Base-by-base conservation (phyloP, 2,329 filamentous ascomycete species). In the Penicillium brasilianum region DNA sequence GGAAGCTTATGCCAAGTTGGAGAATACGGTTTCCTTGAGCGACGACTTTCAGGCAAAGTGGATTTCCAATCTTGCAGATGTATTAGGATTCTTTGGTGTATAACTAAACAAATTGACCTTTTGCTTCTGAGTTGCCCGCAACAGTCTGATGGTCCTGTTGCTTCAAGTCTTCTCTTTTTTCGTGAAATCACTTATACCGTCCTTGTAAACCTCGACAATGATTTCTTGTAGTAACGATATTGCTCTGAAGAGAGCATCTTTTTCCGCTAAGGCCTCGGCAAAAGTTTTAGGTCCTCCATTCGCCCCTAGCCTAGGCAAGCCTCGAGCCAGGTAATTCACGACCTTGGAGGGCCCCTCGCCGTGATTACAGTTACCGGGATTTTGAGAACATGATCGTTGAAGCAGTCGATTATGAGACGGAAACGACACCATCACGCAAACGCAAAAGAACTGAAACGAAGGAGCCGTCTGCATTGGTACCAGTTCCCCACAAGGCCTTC, bases 21-120 rank as follows among this genome's bases (percentile, higher is more conserved):
- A 64, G 30, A 50, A 43, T 9, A 2, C 13, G 7, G 39, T 65
- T 20, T 54, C 25, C 2, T 36, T 60, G 3, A 51, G 46, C 2
- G 55, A 65, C 25, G n/a, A 50, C 20, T 22, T 25, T 6, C 55
- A 57, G 51, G 49, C 34, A 28, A 48, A 13, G 10, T 66, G 64
- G 62, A 65, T 66, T 13, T 66, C 64, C 2, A 62, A 49, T 4
- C 55, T 18, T 28, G 49, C 57, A 13, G 59, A 46, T 7, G 4
- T 62, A 20, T n/a, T n/a, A n/a, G n/a, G n/a, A n/a, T n/a, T n/a
- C n/a, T n/a, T n/a, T n/a, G n/a, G n/a, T n/a, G n/a, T n/a, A n/a
- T n/a, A n/a, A n/a, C n/a, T n/a, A n/a, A n/a, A n/a, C n/a, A n/a
- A n/a, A n/a, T n/a, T n/a, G n/a, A n/a, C n/a, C n/a, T n/a, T n/a